phyloP scores from a whole-genome alignment of 2,329 filamentous ascomycete species.

The Colletotrichum abscissum region DNA sequence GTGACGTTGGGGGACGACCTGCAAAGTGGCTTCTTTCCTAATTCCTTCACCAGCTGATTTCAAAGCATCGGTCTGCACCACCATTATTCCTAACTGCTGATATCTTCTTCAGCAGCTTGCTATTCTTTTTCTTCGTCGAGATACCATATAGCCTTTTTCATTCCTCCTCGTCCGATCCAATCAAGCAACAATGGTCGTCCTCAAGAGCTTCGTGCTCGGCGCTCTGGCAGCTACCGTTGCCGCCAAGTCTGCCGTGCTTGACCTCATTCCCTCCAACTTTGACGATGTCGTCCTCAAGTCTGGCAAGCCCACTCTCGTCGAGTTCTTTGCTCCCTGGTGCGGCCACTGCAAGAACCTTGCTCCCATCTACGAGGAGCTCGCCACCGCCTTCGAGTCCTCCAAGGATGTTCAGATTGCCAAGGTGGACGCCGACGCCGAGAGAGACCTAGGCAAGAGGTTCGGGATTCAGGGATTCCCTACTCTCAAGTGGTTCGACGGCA shows the following conservation, averaged over 20 bases:
- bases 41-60: conserved; percentile 42
- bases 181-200: conserved; percentile 60
- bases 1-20: conserved; percentile 33
- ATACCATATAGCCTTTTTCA: not conserved
- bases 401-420: conserved; percentile 88
- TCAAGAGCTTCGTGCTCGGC: conserved; percentile 71
- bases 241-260: conserved; percentile 86
- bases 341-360: conserved; percentile 99
- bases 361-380: conserved; percentile 94
- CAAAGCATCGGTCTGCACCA: conserved; percentile 43
- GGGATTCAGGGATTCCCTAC: conserved; percentile 96
- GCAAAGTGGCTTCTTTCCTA: conserved; percentile 51
- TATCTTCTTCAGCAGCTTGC: conserved; percentile 20
- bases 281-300: conserved; percentile 89
- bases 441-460: conserved; percentile 84
- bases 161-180: not conserved
- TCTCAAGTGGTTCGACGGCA: conserved; percentile 97
- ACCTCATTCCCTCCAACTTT: conserved; percentile 92
- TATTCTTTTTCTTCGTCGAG: conserved; percentile 13
- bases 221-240: conserved; percentile 66
- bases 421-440: conserved; percentile 93
- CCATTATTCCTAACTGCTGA: not conserved
- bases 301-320: conserved; percentile 94
- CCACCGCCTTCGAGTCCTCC: conserved; percentile 75
- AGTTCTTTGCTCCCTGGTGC: conserved; percentile 99